Evolutionary conservation across 768 basidiomycete genomes (phyloP).

Genomic region (Steccherinum ochraceum): DNA sequence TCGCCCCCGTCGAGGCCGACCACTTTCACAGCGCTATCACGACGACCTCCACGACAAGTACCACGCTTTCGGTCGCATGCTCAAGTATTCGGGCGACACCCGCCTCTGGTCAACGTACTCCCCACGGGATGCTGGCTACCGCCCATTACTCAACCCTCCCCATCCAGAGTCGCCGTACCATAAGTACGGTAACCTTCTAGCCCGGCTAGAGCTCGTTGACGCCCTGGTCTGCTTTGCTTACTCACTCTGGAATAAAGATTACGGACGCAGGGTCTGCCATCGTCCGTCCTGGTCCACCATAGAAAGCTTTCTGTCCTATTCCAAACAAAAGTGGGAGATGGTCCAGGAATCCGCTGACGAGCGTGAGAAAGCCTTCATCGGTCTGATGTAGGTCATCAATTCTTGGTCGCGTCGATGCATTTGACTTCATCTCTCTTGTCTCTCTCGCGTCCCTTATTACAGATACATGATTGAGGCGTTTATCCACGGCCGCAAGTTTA

Average conservation of each 20-base stretch:
- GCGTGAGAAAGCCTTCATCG: conserved; percentile 56
- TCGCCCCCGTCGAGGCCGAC: conserved; percentile 53
- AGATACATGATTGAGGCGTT: conserved; percentile 79
- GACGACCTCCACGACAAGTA: conserved; percentile 65
- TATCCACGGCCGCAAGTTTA: conserved; percentile 50
- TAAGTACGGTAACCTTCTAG: conserved; percentile 68
- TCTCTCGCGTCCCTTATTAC: conserved; percentile 26
- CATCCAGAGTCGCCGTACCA: conserved; percentile 64
- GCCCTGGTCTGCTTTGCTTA: conserved; percentile 82
- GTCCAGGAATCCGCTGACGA: conserved; percentile 36
- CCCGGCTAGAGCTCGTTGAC: conserved; percentile 74
- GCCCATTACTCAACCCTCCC: conserved; percentile 58
- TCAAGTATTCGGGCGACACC: conserved; percentile 81
- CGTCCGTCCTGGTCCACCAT: conserved; percentile 63
- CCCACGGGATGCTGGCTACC: conserved; percentile 56
- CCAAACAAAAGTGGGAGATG: conserved; percentile 59
- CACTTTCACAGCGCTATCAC: conserved; percentile 39
- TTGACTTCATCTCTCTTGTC: conserved; percentile 21
- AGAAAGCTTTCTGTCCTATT: conserved; percentile 54
- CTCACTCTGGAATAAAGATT: conserved; percentile 75
- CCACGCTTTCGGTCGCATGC: conserved; percentile 59
- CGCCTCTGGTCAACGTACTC: conserved; percentile 73
- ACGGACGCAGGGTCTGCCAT: conserved; percentile 45
- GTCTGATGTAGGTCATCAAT: conserved; percentile 63
- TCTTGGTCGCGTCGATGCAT: conserved; percentile 5